These are phyloP conservation scores for Ilyonectria robusta DNA, from an alignment of 2,329 filamentous ascomycete species.

Conservation along the genomic window DNA sequence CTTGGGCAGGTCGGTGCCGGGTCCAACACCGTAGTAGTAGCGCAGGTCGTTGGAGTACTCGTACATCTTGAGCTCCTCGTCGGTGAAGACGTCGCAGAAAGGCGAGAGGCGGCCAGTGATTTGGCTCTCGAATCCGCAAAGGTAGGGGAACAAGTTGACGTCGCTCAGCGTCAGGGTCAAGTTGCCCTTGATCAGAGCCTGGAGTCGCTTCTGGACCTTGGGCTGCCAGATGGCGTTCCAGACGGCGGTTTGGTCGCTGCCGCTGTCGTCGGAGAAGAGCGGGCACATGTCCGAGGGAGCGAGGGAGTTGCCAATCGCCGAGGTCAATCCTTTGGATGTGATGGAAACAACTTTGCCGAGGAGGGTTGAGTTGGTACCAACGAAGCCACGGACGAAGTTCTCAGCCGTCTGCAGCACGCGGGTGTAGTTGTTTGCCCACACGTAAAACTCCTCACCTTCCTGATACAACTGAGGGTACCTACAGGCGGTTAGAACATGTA, in stretches of 20 bases:
- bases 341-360: slow-evolving; percentile 71
- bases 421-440: slow-evolving; percentile 78
- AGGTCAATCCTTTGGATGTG: slow-evolving; percentile 67
- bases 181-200: slow-evolving; percentile 61
- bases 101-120: slow-evolving; percentile 73
- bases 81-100: slow-evolving; percentile 74
- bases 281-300: slow-evolving; percentile 75
- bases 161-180: slow-evolving; percentile 60
- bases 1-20: slow-evolving; percentile 66
- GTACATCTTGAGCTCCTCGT: slow-evolving; percentile 73
- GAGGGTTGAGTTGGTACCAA: slow-evolving; percentile 68
- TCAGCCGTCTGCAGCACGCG: slow-evolving; percentile 74
- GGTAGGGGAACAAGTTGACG: slow-evolving; percentile 74
- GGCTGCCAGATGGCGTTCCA: slow-evolving; percentile 69
- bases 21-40: slow-evolving; percentile 77
- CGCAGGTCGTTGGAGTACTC: slow-evolving; percentile 78
- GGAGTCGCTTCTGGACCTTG: slow-evolving; percentile 38
- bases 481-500: background rate
- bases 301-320: slow-evolving; percentile 71
- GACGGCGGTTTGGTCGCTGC: slow-evolving; percentile 56
- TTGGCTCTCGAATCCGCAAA: slow-evolving; percentile 81
- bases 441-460: slow-evolving; percentile 65
- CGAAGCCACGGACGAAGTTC: slow-evolving; percentile 72
- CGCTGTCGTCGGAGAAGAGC: slow-evolving; percentile 68
- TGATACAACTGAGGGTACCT: slow-evolving; percentile 65